Conservation (phyloP, 495 filamentous ascomycete species). For the Penicillium coprophilum region DNA sequence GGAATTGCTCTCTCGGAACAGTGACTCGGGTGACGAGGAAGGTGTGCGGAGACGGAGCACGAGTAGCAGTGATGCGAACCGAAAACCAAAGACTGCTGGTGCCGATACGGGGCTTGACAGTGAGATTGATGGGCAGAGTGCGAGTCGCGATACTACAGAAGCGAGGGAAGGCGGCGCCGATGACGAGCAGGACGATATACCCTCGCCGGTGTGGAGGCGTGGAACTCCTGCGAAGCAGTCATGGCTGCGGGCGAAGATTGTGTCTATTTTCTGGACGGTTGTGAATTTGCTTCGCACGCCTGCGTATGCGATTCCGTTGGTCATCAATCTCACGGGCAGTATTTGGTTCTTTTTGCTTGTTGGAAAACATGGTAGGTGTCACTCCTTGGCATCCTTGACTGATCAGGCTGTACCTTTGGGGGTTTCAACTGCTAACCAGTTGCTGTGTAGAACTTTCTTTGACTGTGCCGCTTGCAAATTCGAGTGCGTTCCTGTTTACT, state of each 20-base stretch:
- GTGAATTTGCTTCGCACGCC: slow-evolving; percentile 76
- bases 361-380: slow-evolving; percentile 79
- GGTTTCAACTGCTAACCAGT: not conserved
- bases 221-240: slow-evolving; percentile 18
- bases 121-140: not conserved
- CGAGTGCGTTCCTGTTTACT: slow-evolving; percentile 90
- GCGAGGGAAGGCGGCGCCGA: slow-evolving; percentile 3
- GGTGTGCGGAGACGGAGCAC: slow-evolving; percentile 21
- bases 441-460: slow-evolving; percentile 71
- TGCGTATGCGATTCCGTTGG: slow-evolving; percentile 77
- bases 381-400: slow-evolving; percentile 1
- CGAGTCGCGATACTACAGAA: not conserved
- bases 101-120: slow-evolving; percentile 4
- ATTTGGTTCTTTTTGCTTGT: slow-evolving; percentile 97
- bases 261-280: slow-evolving; percentile 66
- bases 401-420: not conserved
- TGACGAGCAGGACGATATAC: slow-evolving; percentile 24
- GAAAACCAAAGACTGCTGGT: not conserved
- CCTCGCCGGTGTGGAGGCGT: slow-evolving; percentile 30
- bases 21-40: slow-evolving; percentile 1
- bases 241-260: slow-evolving; percentile 55
- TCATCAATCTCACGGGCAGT: slow-evolving; percentile 90
- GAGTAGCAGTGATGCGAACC: slow-evolving; percentile 11
- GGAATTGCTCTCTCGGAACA: slow-evolving; percentile 23
- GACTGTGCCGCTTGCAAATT: slow-evolving; percentile 93